phyloP scores from a whole-genome alignment of 306 rosid species.

The Cucurbita pepo region DNA sequence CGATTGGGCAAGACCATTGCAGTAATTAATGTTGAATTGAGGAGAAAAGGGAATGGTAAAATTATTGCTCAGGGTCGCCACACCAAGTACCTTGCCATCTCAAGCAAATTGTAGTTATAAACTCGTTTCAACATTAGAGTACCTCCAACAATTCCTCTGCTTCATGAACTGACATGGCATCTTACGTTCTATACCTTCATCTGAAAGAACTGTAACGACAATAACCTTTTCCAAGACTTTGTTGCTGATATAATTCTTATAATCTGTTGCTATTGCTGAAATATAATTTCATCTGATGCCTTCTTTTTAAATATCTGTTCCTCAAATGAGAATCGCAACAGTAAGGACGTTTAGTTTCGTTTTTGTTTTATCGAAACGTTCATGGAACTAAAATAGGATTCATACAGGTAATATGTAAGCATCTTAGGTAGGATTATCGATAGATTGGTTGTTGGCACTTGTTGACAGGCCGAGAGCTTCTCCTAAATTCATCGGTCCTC shows the following conservation, averaged over 20 bases:
- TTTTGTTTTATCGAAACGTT: not conserved
- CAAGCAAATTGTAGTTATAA: constrained; percentile 40
- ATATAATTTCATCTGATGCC: not conserved
- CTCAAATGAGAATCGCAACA: not conserved
- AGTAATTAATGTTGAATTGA: constrained; percentile 50
- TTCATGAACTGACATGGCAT: not conserved
- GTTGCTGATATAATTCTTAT: not conserved
- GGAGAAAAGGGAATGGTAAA: constrained; percentile 55
- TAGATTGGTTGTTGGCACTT: constrained; percentile 2
- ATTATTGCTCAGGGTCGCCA: constrained; percentile 72
- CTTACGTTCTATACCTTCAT: not conserved
- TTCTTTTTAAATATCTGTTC: not conserved
- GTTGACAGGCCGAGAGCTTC: constrained; percentile 21
- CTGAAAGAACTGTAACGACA: not conserved
- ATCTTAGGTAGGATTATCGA: not conserved
- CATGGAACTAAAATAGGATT: not conserved
- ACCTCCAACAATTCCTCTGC: not conserved
- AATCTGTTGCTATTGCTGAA: not conserved
- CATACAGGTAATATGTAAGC: not conserved
- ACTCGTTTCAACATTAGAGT: not conserved
- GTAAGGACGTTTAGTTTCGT: not conserved
- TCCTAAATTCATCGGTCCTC: constrained; percentile 22
- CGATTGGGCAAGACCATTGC: constrained; percentile 55
- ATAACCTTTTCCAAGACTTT: not conserved
- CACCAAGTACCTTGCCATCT: constrained; percentile 41